Conservation (phyloP, 1,284 basidiomycete species). For the Xanthoconium separans region DNA sequence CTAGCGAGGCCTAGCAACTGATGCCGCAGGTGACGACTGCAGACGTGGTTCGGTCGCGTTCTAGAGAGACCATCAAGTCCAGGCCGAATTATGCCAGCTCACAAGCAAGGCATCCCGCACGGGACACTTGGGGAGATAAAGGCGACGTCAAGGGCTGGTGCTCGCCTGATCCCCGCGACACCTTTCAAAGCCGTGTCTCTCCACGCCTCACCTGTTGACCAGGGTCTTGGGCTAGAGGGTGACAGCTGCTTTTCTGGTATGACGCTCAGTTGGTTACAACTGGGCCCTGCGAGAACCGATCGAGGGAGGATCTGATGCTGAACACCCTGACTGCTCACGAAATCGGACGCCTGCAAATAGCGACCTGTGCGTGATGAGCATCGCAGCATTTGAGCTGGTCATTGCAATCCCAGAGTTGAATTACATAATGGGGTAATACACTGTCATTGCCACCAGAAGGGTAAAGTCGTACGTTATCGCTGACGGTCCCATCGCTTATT, state of each 20-base stretch:
- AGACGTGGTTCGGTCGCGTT: no score
- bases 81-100: neutral
- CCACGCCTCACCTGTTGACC: slow-evolving; percentile 1
- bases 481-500: no score
- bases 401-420: no score
- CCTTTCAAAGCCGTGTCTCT: slow-evolving; percentile 12
- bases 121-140: slow-evolving; percentile 20
- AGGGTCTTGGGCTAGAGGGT: slow-evolving; percentile 11
- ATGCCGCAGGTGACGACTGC: no score
- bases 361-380: slow-evolving; percentile 16
- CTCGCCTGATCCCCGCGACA: slow-evolving; percentile 31
- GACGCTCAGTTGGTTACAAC: slow-evolving; percentile 18
- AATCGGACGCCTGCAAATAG: neutral
- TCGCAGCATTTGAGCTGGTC: slow-evolving; percentile 18
- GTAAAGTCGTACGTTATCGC: no score
- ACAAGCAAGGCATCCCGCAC: slow-evolving; percentile 17
- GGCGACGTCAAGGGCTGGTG: neutral
- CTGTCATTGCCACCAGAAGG: no score
- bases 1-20: no score
- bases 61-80: no score
- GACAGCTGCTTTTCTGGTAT: slow-evolving; percentile 1
- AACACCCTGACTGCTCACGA: slow-evolving; percentile 17
- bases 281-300: slow-evolving; percentile 13
- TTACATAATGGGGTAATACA: no score
- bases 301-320: slow-evolving; percentile 17